Percentiles rank a stretch among this genome's conserved stretches.
phyloP scores from a whole-genome alignment of 257 asterid species.

The Ophiorrhiza pumila region DNA sequence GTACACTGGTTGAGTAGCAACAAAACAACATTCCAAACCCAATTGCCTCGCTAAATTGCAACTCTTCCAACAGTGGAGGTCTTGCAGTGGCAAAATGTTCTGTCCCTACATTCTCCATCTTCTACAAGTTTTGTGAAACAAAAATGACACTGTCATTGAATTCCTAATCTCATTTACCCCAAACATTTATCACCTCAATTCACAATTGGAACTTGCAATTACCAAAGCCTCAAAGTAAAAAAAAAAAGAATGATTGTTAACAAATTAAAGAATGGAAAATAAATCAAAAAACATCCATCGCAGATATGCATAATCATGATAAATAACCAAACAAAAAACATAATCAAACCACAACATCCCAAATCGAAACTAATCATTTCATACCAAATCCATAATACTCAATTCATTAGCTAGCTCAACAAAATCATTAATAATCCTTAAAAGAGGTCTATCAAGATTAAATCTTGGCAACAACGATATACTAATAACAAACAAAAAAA shows the following conservation, averaged over 20 bases:
- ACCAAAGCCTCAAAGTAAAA: no score
- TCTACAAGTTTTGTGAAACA: no score
- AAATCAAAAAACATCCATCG: no score
- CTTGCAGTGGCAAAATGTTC: no score
- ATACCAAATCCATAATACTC: background rate
- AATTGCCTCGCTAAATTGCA: background rate
- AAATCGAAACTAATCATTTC: background rate
- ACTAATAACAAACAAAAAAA: background rate
- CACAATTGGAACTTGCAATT: no score
- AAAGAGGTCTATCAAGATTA: background rate
- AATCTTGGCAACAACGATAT: background rate
- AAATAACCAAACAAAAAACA: background rate
- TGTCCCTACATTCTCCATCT: background rate
- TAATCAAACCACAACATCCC: background rate
- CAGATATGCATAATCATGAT: background rate
- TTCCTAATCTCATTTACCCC: no score
- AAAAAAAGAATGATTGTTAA: no score
- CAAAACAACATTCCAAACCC: background rate
- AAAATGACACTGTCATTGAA: no score
- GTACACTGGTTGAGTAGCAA: no score
- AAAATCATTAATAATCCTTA: background rate
- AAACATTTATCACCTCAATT: no score
- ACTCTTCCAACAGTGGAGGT: background rate
- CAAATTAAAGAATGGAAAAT: no score
- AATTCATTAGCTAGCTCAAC: constrained; percentile 2